Conservation (phyloP, 768 basidiomycete species). For the Daedalea quercina region DNA sequence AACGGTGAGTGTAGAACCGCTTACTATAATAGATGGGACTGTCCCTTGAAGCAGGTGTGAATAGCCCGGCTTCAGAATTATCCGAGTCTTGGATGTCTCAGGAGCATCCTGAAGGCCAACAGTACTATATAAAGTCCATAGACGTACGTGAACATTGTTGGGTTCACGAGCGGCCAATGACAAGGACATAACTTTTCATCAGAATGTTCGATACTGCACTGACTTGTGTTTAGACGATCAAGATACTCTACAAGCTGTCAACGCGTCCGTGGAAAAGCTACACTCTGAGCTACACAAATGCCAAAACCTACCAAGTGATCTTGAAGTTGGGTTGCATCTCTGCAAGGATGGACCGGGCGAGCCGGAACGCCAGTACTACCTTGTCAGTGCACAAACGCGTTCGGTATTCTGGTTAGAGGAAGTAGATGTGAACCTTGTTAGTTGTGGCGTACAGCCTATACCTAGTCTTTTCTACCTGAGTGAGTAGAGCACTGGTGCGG, state of each 20-base stretch:
- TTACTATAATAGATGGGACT: neutral
- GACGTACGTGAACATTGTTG: neutral
- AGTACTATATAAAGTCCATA: neutral
- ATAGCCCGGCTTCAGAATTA: neutral
- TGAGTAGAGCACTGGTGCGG: neutral
- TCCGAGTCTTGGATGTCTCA: neutral
- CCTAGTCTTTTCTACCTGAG: neutral
- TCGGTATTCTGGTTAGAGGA: slow-evolving; percentile 13
- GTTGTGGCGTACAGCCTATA: neutral
- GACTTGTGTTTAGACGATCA: slow-evolving; percentile 1
- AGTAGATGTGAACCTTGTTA: slow-evolving; percentile 3
- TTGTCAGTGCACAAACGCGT: neutral
- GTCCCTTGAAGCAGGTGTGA: neutral
- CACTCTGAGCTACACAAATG: neutral
- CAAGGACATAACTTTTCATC: neutral
- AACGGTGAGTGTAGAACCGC: neutral
- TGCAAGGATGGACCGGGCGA: neutral
- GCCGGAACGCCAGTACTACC: slow-evolving; percentile 6
- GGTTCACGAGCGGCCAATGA: neutral
- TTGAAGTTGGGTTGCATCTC: neutral
- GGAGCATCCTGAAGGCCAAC: slow-evolving; percentile 3
- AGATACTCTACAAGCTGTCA: neutral
- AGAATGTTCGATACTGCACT: slow-evolving; percentile 2
- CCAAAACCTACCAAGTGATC: neutral
- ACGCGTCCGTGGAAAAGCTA: neutral